phyloP scores from a whole-genome alignment of 257 asterid species.

The Paraleonurus japonicus region DNA sequence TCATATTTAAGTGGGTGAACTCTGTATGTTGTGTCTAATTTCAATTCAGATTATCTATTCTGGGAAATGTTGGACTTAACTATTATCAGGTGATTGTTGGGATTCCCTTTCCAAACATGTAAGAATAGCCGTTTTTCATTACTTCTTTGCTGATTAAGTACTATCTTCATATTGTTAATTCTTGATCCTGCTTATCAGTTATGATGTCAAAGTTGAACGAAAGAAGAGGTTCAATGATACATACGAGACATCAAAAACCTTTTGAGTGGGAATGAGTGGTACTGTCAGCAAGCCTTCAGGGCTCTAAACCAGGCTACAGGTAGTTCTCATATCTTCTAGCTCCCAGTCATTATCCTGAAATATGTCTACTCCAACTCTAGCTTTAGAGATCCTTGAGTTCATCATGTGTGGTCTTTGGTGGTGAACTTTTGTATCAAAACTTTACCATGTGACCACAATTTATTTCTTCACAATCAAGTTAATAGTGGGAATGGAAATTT shows the following conservation, averaged over 20 bases:
- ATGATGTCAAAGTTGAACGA: slow-evolving; percentile 72
- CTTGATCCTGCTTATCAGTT: slow-evolving; percentile 44
- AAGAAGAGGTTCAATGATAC: slow-evolving; percentile 89
- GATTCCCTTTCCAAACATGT: slow-evolving; percentile 95
- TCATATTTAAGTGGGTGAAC: slow-evolving; percentile 9
- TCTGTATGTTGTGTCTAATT: not conserved
- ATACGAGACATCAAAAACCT: slow-evolving; percentile 72
- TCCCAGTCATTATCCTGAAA: not conserved
- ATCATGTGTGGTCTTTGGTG: no score
- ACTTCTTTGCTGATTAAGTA: slow-evolving; percentile 20
- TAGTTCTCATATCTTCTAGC: slow-evolving; percentile 23
- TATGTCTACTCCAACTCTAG: no score
- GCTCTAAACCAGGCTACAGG: slow-evolving; percentile 99
- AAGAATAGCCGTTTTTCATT: slow-evolving; percentile 33
- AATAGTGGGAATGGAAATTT: not conserved
- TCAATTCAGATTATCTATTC: slow-evolving; percentile 18
- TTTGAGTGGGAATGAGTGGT: slow-evolving; percentile 90
- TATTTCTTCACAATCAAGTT: not conserved
- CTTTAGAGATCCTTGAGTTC: no score
- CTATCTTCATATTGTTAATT: slow-evolving; percentile 23
- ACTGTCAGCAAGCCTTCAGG: slow-evolving; percentile 95
- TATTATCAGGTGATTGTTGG: slow-evolving; percentile 77
- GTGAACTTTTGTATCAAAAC: no score
- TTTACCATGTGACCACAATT: not conserved
- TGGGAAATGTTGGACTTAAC: slow-evolving; percentile 51